Conservation (phyloP, 2,329 filamentous ascomycete genomes). For the Colletotrichum graminicola region DNA sequence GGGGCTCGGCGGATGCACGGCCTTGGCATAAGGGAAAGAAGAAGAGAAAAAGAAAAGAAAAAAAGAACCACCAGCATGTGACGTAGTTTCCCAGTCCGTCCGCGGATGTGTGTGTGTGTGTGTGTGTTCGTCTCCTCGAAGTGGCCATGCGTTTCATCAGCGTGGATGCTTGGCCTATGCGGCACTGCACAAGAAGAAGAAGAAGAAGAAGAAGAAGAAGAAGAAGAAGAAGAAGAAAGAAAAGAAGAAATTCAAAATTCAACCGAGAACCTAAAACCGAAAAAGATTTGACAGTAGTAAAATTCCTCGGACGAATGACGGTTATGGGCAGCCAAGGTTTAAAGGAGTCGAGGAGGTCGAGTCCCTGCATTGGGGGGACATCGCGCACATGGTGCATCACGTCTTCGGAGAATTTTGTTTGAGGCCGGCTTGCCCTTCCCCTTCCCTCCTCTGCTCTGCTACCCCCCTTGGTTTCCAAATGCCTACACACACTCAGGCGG, state of each 20-base stretch:
- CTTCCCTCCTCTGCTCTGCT: not conserved
- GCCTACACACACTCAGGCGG: not conserved
- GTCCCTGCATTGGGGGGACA: not conserved
- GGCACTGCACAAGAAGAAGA: not conserved
- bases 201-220: not conserved
- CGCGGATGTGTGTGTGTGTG: not conserved
- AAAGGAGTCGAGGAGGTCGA: not conserved
- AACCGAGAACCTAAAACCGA: not conserved
- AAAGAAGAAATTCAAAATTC: too few relatives aligned
- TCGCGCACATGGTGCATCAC: not conserved
- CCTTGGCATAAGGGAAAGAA: not conserved
- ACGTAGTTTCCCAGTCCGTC: constrained; percentile 9
- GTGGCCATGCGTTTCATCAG: constrained; percentile 22
- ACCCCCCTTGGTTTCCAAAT: not conserved
- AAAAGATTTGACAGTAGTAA: not conserved
- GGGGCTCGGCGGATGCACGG: not conserved
- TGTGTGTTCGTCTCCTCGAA: constrained; percentile 32
- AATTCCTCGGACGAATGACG: constrained; percentile 5
- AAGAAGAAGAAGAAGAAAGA: not conserved
- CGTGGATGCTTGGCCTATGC: not conserved
- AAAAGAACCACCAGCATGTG: not conserved
- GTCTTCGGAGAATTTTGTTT: constrained; percentile 1
- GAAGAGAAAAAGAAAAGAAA: too few relatives aligned
- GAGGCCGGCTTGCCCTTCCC: not conserved
- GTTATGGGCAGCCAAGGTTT: not conserved